Evolutionary conservation across 768 basidiomycete species (phyloP), one percentile per base, ranked within the genome.

Genomic region (Termitomyces sp.): DNA sequence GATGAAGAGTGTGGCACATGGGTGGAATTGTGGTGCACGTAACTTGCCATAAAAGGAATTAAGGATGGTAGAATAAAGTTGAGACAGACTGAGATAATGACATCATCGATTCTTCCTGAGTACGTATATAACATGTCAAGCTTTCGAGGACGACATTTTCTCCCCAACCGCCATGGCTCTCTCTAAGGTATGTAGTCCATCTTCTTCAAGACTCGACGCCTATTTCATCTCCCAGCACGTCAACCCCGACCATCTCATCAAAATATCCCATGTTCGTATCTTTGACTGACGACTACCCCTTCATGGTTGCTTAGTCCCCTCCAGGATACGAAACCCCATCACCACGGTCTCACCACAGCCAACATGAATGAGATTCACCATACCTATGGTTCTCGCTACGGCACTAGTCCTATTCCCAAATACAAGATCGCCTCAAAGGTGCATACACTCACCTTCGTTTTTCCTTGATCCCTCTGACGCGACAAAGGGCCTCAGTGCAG

Each of bases 401-500:
- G 79, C 15, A 85, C 85, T n/a, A 66, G 63, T n/a, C 76, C 85
- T 18, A 70, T 91, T 50, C 88, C 89, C 15, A 91, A 89, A 66
- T 91, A 79, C 68, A 74, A 74, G 53, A 64, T 91, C 9, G 80
- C 88, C 0, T 72, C 74, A 36, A 84, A 79, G 68, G 83, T 78
- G 54, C 11, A 56, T 25, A 16, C 44, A 3, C n/a, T 16, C 13
- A 18, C 33, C n/a, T 3, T n/a, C 31, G 7, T 23, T 18, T 20
- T 18, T 50, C 6, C 11, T 13, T 36, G 35, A 18, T 29, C 43
- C 27, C 39, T 40, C n/a, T 41, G 35, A 39, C 50, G 29, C 27
- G n/a, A 50, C 50, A 6, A 49, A 87, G 73, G 90, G 90, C 3
- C 70, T 81, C 15, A 66, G 68, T 40, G 77, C 80, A 2, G 82